Percentiles rank a stretch among this genome's conserved stretches.
Evolutionary conservation across 257 asterid species (phyloP).

Genomic region (Solanum arcanum): DNA sequence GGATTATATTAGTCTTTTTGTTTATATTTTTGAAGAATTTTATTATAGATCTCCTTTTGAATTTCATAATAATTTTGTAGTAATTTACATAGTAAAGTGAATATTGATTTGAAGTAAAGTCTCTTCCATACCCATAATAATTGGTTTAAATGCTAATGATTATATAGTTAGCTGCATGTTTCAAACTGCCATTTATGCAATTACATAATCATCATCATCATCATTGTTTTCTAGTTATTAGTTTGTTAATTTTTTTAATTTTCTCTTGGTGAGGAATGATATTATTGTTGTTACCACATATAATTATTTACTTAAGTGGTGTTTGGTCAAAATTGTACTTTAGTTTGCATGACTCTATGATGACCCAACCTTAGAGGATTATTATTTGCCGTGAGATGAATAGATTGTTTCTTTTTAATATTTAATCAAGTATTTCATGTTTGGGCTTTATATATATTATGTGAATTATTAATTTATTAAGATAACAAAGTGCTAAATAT

Average conservation of each 20-base stretch:
- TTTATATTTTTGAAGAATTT: background rate
- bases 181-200: background rate
- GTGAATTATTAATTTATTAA: background rate
- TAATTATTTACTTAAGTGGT: background rate
- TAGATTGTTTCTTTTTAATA: background rate
- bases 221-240: background rate
- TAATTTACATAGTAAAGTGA: background rate
- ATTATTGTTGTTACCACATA: background rate
- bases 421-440: background rate
- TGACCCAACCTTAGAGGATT: background rate
- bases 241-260: background rate
- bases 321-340: background rate
- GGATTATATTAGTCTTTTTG: background rate
- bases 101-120: slow-evolving; percentile 1
- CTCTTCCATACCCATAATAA: background rate
- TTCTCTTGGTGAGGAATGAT: background rate
- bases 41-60: background rate
- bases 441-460: background rate
- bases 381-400: background rate
- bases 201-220: background rate
- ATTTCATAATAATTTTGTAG: background rate
- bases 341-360: background rate
- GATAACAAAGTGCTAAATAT: background rate
- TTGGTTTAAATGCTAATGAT: background rate
- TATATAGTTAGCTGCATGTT: background rate